Evolutionary conservation across 305 asterid species (phyloP).

Genomic region (Rubia balearica): DNA sequence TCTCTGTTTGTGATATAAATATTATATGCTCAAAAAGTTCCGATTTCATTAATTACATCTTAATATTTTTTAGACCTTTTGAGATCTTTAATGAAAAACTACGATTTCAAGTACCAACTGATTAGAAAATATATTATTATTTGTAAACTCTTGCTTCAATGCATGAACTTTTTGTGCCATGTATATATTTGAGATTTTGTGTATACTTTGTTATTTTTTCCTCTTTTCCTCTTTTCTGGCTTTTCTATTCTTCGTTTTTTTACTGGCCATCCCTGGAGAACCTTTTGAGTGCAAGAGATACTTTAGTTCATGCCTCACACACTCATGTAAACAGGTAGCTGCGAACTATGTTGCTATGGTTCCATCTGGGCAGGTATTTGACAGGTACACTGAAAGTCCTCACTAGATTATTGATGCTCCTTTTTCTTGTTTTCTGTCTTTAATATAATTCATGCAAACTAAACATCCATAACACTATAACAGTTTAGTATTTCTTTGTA

Average conservation of each 20-base stretch:
- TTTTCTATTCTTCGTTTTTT: background rate
- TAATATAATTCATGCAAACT: background rate
- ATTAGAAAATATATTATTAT: background rate
- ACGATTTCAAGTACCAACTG: background rate
- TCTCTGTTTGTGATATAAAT: background rate
- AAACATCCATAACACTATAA: background rate
- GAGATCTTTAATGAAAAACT: background rate
- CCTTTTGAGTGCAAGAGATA: background rate
- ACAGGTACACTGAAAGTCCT: slow-evolving; percentile 44
- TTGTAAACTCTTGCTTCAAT: background rate
- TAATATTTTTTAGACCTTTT: background rate
- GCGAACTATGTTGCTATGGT: slow-evolving; percentile 96
- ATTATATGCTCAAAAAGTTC: background rate
- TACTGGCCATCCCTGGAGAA: background rate
- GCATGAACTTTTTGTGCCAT: background rate
- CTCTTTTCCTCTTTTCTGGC: background rate
- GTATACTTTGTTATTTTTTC: background rate
- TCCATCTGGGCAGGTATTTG: slow-evolving; percentile 95
- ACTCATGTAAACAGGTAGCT: slow-evolving; percentile 56
- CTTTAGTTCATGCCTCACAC: background rate
- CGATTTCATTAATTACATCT: background rate
- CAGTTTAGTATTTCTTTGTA: background rate
- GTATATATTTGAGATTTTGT: background rate
- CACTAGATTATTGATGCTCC: background rate
- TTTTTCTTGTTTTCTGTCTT: background rate